Conservation (phyloP, 257 asterid species). For the Solanum medicagineum region DNA sequence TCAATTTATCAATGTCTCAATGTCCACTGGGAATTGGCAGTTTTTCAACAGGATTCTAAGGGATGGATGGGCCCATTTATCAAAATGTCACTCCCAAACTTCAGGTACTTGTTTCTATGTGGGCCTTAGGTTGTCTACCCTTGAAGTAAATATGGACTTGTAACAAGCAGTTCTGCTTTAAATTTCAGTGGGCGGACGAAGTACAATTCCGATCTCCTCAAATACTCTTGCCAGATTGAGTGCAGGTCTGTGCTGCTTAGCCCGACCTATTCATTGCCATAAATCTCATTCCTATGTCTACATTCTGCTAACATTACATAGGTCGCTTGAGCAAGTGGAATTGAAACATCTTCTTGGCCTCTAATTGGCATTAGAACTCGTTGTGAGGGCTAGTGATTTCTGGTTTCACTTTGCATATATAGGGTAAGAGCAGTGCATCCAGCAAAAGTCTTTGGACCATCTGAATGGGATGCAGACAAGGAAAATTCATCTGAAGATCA, state of each 20-base stretch:
- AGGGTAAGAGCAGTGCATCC: constrained; percentile 62
- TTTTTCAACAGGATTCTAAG: constrained; percentile 19
- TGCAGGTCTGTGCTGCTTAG: constrained; percentile 51
- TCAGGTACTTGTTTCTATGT: constrained; percentile 33
- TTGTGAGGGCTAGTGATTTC: background rate
- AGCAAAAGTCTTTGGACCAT: constrained; percentile 46
- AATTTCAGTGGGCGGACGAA: constrained; percentile 77
- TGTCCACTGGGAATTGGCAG: constrained; percentile 18
- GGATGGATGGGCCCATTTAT: constrained; percentile 64
- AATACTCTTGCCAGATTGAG: constrained; percentile 86
- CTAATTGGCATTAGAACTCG: background rate
- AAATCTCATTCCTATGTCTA: background rate
- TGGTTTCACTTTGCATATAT: background rate
- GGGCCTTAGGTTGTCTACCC: background rate
- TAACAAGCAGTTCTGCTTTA: background rate
- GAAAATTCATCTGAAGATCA: constrained; percentile 2
- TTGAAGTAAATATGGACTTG: background rate
- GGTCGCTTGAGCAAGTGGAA: background rate
- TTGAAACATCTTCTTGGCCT: background rate
- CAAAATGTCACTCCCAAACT: constrained; percentile 90
- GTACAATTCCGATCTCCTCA: constrained; percentile 65
- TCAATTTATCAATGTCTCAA: background rate
- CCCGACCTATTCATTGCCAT: background rate
- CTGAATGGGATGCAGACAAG: constrained; percentile 7
- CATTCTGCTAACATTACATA: background rate